Evolutionary conservation across 768 basidiomycete genomes (phyloP), one percentile per base, ranked within the genome.

Genomic region (Postia placenta): DNA sequence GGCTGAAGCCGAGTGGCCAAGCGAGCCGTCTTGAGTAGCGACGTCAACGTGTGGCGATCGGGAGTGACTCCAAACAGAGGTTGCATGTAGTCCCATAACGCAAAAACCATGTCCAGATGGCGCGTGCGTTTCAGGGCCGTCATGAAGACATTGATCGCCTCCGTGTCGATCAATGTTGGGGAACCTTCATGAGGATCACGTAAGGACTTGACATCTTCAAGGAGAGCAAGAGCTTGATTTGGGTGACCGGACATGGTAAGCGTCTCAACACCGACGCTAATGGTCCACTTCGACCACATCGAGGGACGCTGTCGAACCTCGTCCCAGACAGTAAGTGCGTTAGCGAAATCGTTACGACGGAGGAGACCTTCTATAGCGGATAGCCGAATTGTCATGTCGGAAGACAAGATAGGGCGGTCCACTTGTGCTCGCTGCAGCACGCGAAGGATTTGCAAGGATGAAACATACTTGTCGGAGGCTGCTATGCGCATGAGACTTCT

Each of bases 11-110:
- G 70, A 20, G 69, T 64, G 3, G 80, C 78, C 15, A 74, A 67
- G 2, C 81, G 69, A 1, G 84, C 81, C 1, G 80, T 70, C 45
- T 80, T 74, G 42, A 91, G 71, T 11, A 92, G 59, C 46, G 83
- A 69, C 38, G 72, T 70, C 45, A 92, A 74, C 25, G 84, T 78
- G 43, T 65, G 61, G 15, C 71, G 62, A 40, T 85, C 76, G 0
- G 83, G 83, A 2, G 67, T 61, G 0, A 83, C 67, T 4, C 69
- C 72, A 61, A 85, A 92, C 2, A 90, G 62, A 0, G 64, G 57
- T 3, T 68, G 67, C 65, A 88, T 77, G 22, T 79, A 65, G n/a
- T 83, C 80, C 84, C 86, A 92, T 1, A 90, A 57, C 37, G 67
- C 66, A 61, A 87, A 83, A 3, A 83, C 73, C 5, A 75, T 66